Base-by-base conservation (phyloP, 2,329 filamentous ascomycete species). In the Boeremia lycopersici region DNA sequence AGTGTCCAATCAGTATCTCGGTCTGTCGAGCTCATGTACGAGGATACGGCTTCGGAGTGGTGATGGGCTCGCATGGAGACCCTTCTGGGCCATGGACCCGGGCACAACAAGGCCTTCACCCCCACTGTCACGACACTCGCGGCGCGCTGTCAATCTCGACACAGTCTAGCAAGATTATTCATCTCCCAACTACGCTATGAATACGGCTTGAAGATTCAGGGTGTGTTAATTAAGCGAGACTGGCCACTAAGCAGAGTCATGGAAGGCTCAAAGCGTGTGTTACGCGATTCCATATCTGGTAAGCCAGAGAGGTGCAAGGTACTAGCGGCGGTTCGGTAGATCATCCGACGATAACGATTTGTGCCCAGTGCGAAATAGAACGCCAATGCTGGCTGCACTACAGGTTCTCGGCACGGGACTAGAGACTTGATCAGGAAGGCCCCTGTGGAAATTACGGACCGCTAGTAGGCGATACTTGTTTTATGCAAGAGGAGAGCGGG, bases 261-360 rank as follows among this genome's bases (percentile, higher is more conserved):
- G 34, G 25, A 39, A 30, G 25, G n/a, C 30, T 13, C 29, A 9
- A 15, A 19, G 25, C 10, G 19, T 13, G 4, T 25, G 12, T 23
- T 2, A 34, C 45, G 35, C 51, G 51, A 45, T 41, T 11, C 40
- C 29, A 2, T 4, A 17, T 41, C 1, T 25, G 40, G 34, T 33
- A 54, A 41, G 29, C n/a, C 11, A 8, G 10, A 7, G 28, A 35
- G 31, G 19, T 30, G 29, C 34, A 34, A 30, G 34, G 23, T 36
- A 48, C 29, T 54, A 48, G 51, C 34, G 51, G 29, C 34, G 35
- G 40, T 6, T 45, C 45, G 40, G 51, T 36, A 33, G 40, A 49
- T 35, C 45, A 13, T 49, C 51, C 34, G 45, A 8, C 19, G 34
- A 44, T 34, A 40, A 38, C 39, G 28, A 44, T 48, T 48, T 41